phyloP scores from a whole-genome alignment of 345 rosid species.

The Gossypium thurberi region DNA sequence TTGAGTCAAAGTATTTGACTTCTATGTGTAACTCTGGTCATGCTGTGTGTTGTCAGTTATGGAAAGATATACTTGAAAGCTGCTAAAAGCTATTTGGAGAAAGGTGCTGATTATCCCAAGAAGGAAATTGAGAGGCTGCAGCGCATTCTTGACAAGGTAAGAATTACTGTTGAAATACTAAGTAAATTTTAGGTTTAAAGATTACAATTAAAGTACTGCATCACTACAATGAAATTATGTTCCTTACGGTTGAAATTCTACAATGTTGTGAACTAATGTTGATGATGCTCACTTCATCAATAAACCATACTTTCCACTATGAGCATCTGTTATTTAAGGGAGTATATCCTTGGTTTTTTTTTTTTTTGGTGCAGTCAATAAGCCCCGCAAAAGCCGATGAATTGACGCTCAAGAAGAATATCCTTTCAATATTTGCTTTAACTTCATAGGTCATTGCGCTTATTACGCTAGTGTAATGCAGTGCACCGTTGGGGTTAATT shows the following conservation, averaged over 20 bases:
- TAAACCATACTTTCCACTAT: neutral
- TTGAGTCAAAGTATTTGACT: neutral
- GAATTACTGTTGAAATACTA: neutral
- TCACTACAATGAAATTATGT: neutral
- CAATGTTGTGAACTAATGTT: neutral
- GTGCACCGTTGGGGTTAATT: neutral
- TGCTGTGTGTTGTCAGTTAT: constrained; percentile 32
- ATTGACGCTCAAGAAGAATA: constrained; percentile 70
- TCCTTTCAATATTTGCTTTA: constrained; percentile 46
- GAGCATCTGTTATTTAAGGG: neutral
- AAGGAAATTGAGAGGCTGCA: constrained; percentile 75
- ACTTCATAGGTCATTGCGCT: neutral
- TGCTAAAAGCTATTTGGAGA: constrained; percentile 63
- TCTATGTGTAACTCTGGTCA: neutral
- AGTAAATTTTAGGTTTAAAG: neutral
- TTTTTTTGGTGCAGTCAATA: constrained; percentile 50
- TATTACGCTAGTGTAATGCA: neutral
- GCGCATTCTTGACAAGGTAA: constrained; percentile 80
- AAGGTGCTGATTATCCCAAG: constrained; percentile 67
- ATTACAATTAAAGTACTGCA: neutral
- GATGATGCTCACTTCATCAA: neutral
- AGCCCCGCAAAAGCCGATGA: constrained; percentile 86
- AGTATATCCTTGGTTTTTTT: neutral
- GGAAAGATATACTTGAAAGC: constrained; percentile 77
- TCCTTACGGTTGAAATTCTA: neutral